phyloP scores from a whole-genome alignment of 2,329 filamentous ascomycete genomes.

The Monilinia vaccinii-corymbosi region DNA sequence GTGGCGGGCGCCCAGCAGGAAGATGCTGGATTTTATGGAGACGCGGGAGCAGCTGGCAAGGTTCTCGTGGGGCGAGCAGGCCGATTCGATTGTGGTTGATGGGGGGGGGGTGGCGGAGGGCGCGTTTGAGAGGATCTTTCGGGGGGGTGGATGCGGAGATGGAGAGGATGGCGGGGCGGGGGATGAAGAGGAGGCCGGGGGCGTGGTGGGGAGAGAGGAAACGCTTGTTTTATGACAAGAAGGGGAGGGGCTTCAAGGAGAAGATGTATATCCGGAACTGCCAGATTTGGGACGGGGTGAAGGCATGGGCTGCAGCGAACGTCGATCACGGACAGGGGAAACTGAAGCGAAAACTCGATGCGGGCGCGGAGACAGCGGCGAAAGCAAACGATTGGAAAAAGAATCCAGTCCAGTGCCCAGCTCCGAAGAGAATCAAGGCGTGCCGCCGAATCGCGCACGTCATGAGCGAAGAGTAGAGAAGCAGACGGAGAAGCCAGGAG shows the following conservation, averaged over 20 bases:
- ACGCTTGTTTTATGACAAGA: conserved; percentile 9
- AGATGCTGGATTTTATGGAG: background rate
- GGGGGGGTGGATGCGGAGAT: conserved; percentile 9
- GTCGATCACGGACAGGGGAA: background rate
- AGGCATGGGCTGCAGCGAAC: background rate
- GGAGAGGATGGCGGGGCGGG: background rate
- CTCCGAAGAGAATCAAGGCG: conserved; percentile 9
- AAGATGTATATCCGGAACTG: conserved; percentile 6
- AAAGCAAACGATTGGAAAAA: background rate
- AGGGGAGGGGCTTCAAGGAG: conserved; percentile 12
- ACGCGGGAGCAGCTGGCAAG: background rate
- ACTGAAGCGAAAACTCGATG: conserved; percentile 4
- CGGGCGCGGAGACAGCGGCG: background rate
- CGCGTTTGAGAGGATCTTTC: conserved; percentile 16
- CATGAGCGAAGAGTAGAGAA: conserved; percentile 17
- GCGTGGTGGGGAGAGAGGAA: conserved; percentile 16
- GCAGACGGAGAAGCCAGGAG: conserved; percentile 16
- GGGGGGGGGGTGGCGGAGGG: conserved; percentile 8
- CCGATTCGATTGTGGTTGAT: conserved; percentile 12
- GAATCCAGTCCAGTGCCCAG: background rate
- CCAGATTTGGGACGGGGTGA: background rate
- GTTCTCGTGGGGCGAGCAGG: conserved; percentile 11
- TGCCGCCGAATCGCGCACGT: conserved; percentile 12
- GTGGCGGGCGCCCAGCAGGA: background rate
- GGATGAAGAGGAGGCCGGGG: conserved; percentile 12